Conservation (phyloP, 352 stramenopile species). For the Aphanomyces euteiches region DNA sequence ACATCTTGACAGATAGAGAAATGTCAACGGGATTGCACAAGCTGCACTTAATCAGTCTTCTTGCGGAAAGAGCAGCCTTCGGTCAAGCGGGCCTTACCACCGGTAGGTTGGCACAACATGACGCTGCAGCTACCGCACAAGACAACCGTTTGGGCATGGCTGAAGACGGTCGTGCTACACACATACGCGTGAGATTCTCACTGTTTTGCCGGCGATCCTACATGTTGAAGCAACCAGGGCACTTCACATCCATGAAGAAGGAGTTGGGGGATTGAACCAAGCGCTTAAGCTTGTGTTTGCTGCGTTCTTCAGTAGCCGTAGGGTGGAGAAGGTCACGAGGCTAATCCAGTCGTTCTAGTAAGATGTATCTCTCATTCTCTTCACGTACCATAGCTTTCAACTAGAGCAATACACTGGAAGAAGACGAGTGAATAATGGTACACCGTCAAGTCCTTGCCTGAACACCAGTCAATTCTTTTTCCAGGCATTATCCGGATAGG, state of each 20-base stretch:
- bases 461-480: constrained; percentile 27
- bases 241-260: constrained; percentile 99
- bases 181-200: not conserved
- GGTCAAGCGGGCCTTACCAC: constrained; percentile 96
- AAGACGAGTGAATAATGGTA: constrained; percentile 62
- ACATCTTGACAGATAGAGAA: constrained; percentile 5
- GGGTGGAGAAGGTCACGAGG: constrained; percentile 97
- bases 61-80: constrained; percentile 99
- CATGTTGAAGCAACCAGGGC: constrained; percentile 99
- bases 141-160: constrained; percentile 97
- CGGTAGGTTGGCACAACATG: constrained; percentile 98
- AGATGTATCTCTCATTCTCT: not conserved
- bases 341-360: constrained; percentile 33
- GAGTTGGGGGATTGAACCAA: constrained; percentile 99
- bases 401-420: constrained; percentile 69
- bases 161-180: constrained; percentile 96
- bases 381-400: constrained; percentile 4
- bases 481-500: constrained; percentile 9
- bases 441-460: not conserved
- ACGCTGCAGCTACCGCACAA: constrained; percentile 96
- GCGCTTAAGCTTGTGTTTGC: constrained; percentile 99
- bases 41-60: constrained; percentile 95
- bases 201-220: constrained; percentile 32
- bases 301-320: constrained; percentile 90
- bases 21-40: not conserved